Evolutionary conservation across 345 rosid species (phyloP).

Genomic region (Anastatica hierochuntica): DNA sequence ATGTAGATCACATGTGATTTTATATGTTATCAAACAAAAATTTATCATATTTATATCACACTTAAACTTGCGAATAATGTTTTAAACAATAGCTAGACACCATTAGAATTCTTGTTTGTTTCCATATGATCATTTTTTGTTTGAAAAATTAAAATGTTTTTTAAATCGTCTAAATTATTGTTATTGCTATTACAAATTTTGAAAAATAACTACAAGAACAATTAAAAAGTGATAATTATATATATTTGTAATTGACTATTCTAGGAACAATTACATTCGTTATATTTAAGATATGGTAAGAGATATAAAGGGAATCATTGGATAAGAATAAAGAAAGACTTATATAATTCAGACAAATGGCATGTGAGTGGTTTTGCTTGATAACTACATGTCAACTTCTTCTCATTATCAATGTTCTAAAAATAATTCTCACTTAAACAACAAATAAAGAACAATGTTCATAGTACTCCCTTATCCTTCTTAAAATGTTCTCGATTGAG

Average conservation of each 20-base stretch:
- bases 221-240: too few species aligned
- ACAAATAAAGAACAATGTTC: too few species aligned
- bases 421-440: too few species aligned
- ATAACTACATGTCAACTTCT: slow-evolving; percentile 21
- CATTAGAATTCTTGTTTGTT: too few species aligned
- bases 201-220: background rate
- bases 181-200: background rate
- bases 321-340: slow-evolving; percentile 8
- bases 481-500: too few species aligned
- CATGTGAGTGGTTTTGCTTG: slow-evolving; percentile 26
- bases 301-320: background rate
- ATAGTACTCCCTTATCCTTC: too few species aligned
- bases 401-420: too few species aligned
- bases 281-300: slow-evolving; percentile 2
- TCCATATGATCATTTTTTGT: too few species aligned
- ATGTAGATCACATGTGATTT: background rate
- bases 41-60: too few species aligned
- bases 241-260: slow-evolving; percentile 9
- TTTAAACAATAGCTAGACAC: too few species aligned
- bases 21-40: too few species aligned
- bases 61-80: background rate
- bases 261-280: background rate
- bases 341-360: slow-evolving; percentile 14
- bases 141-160: background rate
- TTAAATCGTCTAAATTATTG: too few species aligned